phyloP scores from a whole-genome alignment of 176 grass and related monocot genomes.

The Raddia distichophylla region DNA sequence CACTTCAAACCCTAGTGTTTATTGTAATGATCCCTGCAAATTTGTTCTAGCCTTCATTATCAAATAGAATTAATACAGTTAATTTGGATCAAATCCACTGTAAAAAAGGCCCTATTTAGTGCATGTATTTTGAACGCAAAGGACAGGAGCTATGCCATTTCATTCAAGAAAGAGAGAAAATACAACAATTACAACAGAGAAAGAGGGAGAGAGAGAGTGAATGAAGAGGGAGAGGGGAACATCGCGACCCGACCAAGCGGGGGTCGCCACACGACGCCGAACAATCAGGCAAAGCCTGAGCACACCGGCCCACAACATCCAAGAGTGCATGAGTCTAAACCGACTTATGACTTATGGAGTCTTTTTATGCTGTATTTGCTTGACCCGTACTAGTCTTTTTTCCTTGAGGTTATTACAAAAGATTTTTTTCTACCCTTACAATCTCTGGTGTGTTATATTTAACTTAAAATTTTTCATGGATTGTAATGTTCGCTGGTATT shows the following conservation, averaged over 20 bases:
- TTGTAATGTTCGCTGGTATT: not conserved
- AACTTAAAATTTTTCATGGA: not conserved
- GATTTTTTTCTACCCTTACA: not conserved
- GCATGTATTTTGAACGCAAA: too few relatives aligned
- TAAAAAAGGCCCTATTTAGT: not conserved
- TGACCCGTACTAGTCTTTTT: not conserved
- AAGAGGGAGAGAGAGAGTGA: too few relatives aligned
- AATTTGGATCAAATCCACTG: not conserved
- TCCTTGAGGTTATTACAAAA: slow-evolving; percentile 9
- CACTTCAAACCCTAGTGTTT: slow-evolving; percentile 6
- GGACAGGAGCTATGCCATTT: too few relatives aligned
- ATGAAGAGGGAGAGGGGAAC: too few relatives aligned
- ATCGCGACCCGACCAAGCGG: too few relatives aligned
- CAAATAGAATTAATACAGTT: slow-evolving; percentile 28
- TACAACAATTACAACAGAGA: too few relatives aligned
- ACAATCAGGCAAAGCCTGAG: too few relatives aligned
- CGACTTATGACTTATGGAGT: slow-evolving; percentile 7
- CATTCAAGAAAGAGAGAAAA: too few relatives aligned
- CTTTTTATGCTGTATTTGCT: slow-evolving; percentile 22
- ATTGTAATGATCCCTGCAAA: not conserved
- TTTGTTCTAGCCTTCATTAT: slow-evolving; percentile 12
- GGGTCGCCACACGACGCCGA: too few relatives aligned
- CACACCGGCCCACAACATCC: too few relatives aligned
- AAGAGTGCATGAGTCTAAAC: too few relatives aligned
- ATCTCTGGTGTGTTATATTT: not conserved